Base-by-base conservation (phyloP, 352 stramenopile species). In the Phytophthora pistaciae region DNA sequence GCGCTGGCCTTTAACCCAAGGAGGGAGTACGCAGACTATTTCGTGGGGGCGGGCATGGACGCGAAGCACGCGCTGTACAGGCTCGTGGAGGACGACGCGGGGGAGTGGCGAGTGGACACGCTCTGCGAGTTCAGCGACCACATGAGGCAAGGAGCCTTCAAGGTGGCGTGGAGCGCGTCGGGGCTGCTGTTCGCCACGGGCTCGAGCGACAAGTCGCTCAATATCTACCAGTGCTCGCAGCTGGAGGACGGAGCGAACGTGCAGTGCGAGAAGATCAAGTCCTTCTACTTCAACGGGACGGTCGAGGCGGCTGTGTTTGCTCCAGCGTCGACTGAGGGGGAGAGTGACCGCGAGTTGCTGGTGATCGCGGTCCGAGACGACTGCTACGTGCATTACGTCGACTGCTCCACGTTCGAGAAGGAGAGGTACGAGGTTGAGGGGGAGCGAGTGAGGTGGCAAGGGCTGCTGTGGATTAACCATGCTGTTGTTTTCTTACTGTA, bases 271-370 rank as follows among this genome's bases (percentile, higher is more conserved):
- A 93, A 94, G 60, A 79, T 92, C 66, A 90, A 88, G 72, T 93
- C 86, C 48, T 95, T 91, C 64, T 96, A 92, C 74, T 96, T 96
- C 61, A 96, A 96, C 61, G 88, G 87, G 33, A 88, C 84, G 13
- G 80, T 94, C 29, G 84, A 94, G 56, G 84, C 86, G 1, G 70
- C 93, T 10, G 68, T 68, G 50, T 93, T 95, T 50, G 70, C 90
- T 9, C 85, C 87, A 11, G 33, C 62, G 11, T 46, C 49, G 18
- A 27, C 58, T n/a, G 21, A 5, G 14, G 46, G 21, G 23, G 57
- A n/a, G 14, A 71, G 10, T 11, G 33, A 5, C 27, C 49, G 73
- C 20, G 87, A 93, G 40, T 16, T 90, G 58, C 65, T 96, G 8
- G 86, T 77, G 23, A 78, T 94, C 60, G 78, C 87, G 1, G 85